Conservation (phyloP, 2,329 filamentous ascomycete genomes). For the Fusarium sp. region DNA sequence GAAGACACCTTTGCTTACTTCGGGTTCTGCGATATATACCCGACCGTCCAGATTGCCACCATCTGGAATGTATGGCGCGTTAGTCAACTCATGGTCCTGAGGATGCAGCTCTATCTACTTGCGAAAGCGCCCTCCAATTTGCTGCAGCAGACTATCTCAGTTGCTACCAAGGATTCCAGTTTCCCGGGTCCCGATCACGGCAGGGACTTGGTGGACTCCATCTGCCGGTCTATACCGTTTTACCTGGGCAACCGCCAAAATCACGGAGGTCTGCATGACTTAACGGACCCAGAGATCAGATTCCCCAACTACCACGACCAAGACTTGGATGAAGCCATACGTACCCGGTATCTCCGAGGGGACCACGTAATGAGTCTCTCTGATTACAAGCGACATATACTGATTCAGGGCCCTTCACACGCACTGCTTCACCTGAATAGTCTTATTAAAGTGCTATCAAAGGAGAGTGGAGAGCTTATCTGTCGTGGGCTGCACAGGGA, state of each 20-base stretch:
- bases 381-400: not conserved
- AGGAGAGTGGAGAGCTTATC: not conserved
- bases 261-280: not conserved
- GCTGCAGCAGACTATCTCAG: not conserved
- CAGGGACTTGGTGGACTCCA: not conserved
- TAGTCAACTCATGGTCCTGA: not conserved
- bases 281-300: not conserved
- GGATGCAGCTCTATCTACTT: not conserved
- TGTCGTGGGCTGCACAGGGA: not conserved
- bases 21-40: not conserved
- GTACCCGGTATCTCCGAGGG: not conserved
- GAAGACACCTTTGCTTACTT: not conserved
- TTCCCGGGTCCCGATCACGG: not conserved
- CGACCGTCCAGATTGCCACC: not conserved
- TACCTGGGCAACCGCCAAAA: not conserved
- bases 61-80: not conserved
- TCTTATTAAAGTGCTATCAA: not conserved
- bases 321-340: not conserved
- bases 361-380: not conserved
- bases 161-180: not conserved
- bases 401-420: not conserved
- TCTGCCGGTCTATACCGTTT: not conserved
- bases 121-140: accelerated
- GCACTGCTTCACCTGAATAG: not conserved
- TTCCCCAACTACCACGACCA: not conserved